A percentile compares a stretch with the other conserved stretches of the same genome.
phyloP scores from a whole-genome alignment of 768 basidiomycete species.

The Mycena olivaceomarginata region DNA sequence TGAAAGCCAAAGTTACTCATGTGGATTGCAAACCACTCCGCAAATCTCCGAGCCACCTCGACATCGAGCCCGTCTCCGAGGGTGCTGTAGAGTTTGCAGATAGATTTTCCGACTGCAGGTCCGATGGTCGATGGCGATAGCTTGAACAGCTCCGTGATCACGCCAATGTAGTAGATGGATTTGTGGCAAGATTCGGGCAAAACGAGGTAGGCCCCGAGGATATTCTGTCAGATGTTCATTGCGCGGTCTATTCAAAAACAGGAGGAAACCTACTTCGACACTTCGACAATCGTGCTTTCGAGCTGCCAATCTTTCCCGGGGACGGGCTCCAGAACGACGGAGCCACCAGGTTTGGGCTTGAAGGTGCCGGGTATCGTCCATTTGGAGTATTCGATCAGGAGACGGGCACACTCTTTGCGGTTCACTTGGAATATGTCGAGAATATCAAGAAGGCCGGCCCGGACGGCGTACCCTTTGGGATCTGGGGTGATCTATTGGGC shows the following conservation, averaged over 20 bases:
- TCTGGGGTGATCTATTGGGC: slow-evolving; percentile 83
- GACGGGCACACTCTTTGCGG: slow-evolving; percentile 93
- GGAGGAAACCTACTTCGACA: slow-evolving; percentile 71
- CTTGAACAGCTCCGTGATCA: slow-evolving; percentile 97
- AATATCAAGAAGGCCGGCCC: slow-evolving; percentile 83
- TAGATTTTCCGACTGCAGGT: slow-evolving; percentile 96
- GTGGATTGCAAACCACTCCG: slow-evolving; percentile 97
- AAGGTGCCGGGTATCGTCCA: slow-evolving; percentile 92
- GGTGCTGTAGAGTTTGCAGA: slow-evolving; percentile 87
- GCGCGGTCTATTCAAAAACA: slow-evolving; percentile 7
- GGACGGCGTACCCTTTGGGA: slow-evolving; percentile 87
- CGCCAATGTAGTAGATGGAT: slow-evolving; percentile 88
- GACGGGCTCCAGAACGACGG: slow-evolving; percentile 68
- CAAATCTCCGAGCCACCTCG: slow-evolving; percentile 87
- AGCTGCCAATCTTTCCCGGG: slow-evolving; percentile 88
- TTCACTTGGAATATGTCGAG: slow-evolving; percentile 96
- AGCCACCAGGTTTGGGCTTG: slow-evolving; percentile 83
- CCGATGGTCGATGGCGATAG: slow-evolving; percentile 94
- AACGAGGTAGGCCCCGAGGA: slow-evolving; percentile 84
- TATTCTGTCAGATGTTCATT: slow-evolving; percentile 64
- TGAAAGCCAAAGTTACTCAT: slow-evolving; percentile 98
- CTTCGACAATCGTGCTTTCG: slow-evolving; percentile 92
- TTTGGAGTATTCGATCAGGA: slow-evolving; percentile 90
- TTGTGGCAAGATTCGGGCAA: slow-evolving; percentile 88
- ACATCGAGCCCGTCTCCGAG: slow-evolving; percentile 93